Conservation (phyloP, 306 rosid species). For the Biancaea sappan region DNA sequence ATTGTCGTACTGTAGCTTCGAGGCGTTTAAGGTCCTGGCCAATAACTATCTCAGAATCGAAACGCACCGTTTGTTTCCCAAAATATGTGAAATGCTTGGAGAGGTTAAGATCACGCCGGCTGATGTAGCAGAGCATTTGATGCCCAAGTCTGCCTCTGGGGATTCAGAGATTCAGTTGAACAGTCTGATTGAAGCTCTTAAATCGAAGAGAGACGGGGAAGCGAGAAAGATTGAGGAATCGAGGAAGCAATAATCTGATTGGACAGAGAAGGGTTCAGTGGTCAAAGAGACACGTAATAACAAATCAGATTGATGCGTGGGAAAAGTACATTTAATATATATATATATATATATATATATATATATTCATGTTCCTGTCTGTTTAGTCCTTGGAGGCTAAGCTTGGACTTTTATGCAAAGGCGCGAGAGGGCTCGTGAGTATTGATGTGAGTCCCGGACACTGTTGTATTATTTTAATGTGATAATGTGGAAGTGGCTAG, state of each 20-base stretch:
- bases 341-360: too few relatives aligned
- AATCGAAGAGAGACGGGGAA: slow-evolving; percentile 45
- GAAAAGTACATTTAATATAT: background rate
- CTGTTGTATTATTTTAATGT: background rate
- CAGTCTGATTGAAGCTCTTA: slow-evolving; percentile 59
- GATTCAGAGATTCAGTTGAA: slow-evolving; percentile 40
- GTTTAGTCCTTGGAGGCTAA: background rate
- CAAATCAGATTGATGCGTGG: slow-evolving; percentile 20
- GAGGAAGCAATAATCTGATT: slow-evolving; percentile 11
- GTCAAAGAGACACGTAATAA: slow-evolving; percentile 16
- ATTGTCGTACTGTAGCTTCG: slow-evolving; percentile 62
- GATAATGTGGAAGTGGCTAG: background rate
- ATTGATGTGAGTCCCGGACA: background rate
- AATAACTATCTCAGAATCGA: slow-evolving; percentile 61
- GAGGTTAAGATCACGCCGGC: slow-evolving; percentile 65
- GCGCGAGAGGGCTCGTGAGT: background rate
- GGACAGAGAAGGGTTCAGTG: background rate
- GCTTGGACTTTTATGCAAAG: slow-evolving; percentile 9
- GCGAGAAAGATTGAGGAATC: slow-evolving; percentile 25
- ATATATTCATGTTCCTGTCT: too few relatives aligned
- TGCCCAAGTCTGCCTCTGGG: slow-evolving; percentile 57
- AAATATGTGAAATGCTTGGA: slow-evolving; percentile 40
- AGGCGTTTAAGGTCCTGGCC: slow-evolving; percentile 70
- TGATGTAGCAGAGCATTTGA: slow-evolving; percentile 86
- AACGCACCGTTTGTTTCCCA: slow-evolving; percentile 46